Base-by-base conservation (phyloP, 1,284 basidiomycete genomes). In the Irpex sp. region DNA sequence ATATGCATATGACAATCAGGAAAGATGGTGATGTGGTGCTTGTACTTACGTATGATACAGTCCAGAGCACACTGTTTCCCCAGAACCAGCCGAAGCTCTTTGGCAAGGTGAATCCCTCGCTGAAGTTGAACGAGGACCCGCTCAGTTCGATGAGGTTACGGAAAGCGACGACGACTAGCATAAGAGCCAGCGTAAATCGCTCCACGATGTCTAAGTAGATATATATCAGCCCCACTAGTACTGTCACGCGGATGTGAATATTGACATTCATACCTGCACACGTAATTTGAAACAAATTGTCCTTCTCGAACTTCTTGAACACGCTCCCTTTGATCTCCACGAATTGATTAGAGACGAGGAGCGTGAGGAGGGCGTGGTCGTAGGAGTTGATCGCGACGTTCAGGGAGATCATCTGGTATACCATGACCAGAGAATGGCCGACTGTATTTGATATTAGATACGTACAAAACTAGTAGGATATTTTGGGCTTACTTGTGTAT, bases 241-340 rank as follows among this genome's bases (percentile, higher is more conserved):
- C 2, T 3, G 28, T 3, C 5, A 28, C 6, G 28, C 28, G 28
- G 28, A 28, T 28, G 28, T 28, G 28, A 49, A n/a, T n/a, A n/a
- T 19, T 37, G 35, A 1, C 23, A 49, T 21, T 37, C 9, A 39
- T 39, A n/a, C n/a, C n/a, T n/a, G n/a, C n/a, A n/a, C n/a, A n/a
- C n/a, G n/a, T n/a, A n/a, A 99, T 96, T 74, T 99, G 97, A 72
- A 99, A 98, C n/a, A 99, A 82, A 70, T 93, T 98, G 71, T 99
- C 97, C 74, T 98, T 99, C 73, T 99, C 97, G 68, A 99, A 99
- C 73, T 93, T 98, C 77, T 99, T 99, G 84, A 99, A 99, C 0
- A 99, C 97, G 68, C 91, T 96, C 45, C 96, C 96, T 76, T 99
- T 99, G 77, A 99, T 99, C 77, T 99, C 97, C 55, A 99, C 96